Conservation (phyloP, 768 basidiomycete species). For the Naganishia randhawae region DNA sequence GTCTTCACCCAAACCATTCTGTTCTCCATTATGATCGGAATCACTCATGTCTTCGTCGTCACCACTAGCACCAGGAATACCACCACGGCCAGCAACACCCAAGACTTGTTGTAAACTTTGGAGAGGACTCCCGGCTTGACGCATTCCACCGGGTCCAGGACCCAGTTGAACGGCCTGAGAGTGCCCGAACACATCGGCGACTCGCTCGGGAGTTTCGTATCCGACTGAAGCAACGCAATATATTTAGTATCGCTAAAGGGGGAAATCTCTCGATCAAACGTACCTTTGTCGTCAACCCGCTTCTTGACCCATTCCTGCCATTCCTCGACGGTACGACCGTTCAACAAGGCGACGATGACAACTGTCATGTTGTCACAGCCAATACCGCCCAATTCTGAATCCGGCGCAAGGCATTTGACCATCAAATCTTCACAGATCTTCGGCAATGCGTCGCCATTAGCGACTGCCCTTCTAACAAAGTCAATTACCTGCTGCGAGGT, state of each 20-base stretch:
- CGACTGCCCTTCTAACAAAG: slow-evolving; percentile 74
- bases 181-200: slow-evolving; percentile 62
- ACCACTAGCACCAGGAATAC: slow-evolving; percentile 60
- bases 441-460: slow-evolving; percentile 69
- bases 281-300: slow-evolving; percentile 64
- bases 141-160: slow-evolving; percentile 40
- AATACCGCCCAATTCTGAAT: slow-evolving; percentile 85
- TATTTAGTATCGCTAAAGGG: background rate
- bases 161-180: slow-evolving; percentile 21
- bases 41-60: slow-evolving; percentile 53
- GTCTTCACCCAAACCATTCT: slow-evolving; percentile 2
- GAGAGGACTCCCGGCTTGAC: slow-evolving; percentile 52
- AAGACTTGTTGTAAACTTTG: slow-evolving; percentile 60
- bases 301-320: slow-evolving; percentile 88
- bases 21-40: slow-evolving; percentile 11
- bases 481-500: slow-evolving; percentile 88
- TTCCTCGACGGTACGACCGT: slow-evolving; percentile 80
- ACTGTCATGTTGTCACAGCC: slow-evolving; percentile 99
- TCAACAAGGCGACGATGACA: slow-evolving; percentile 78
- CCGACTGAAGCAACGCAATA: slow-evolving; percentile 55
- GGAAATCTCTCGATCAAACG: slow-evolving; percentile 16
- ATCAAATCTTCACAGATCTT: slow-evolving; percentile 87
- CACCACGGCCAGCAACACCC: slow-evolving; percentile 64
- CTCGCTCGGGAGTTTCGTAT: slow-evolving; percentile 67
- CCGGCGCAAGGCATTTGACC: slow-evolving; percentile 88